Conservation (phyloP, 495 filamentous ascomycete genomes). For the Chaetomium tenue region DNA sequence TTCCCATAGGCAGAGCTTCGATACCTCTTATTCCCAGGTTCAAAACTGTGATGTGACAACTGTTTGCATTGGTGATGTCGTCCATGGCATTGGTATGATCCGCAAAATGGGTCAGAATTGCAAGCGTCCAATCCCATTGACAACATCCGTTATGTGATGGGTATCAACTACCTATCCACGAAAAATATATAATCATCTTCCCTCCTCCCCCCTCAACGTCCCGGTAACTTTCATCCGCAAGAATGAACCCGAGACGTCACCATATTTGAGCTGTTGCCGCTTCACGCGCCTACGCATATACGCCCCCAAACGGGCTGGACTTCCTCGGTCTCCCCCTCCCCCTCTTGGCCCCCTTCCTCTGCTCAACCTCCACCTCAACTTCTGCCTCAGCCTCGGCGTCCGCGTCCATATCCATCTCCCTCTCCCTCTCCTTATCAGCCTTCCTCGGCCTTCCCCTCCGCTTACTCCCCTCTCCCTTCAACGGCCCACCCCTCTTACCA, state of each 20-base stretch:
- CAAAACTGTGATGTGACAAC: neutral
- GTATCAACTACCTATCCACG: neutral
- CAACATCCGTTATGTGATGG: neutral
- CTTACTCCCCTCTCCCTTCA: no score
- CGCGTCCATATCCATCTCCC: neutral
- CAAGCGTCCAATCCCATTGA: neutral
- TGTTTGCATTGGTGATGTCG: neutral
- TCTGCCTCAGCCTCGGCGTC: neutral
- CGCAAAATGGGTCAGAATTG: no score
- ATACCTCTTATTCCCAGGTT: constrained; percentile 12
- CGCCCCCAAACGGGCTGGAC: neutral
- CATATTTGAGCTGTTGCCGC: constrained; percentile 1
- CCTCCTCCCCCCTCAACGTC: neutral
- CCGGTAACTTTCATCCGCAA: neutral
- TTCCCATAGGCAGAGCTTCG: constrained; percentile 3
- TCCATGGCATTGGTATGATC: neutral
- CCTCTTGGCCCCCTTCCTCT: neutral
- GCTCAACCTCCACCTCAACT: neutral
- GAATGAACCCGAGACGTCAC: neutral
- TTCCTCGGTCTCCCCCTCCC: constrained; percentile 6
- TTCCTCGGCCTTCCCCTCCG: constrained; percentile 1
- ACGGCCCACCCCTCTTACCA: neutral
- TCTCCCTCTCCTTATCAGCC: neutral
- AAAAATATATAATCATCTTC: no score
- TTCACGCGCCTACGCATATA: neutral